Base-by-base conservation (phyloP, 768 basidiomycete genomes). In the Trametes cingulata region DNA sequence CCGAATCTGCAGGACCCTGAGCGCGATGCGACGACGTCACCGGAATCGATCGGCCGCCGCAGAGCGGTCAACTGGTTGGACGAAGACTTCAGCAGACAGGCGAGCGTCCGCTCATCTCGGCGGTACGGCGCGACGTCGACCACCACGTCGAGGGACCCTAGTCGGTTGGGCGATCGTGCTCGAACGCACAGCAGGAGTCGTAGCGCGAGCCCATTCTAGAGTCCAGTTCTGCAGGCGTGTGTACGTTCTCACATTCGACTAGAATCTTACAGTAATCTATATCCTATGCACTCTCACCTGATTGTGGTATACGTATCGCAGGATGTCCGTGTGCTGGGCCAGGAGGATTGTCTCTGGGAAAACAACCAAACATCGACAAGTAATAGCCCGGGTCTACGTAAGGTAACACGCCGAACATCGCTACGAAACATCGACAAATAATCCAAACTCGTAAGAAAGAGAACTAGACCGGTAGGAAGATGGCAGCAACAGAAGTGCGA, bases 31-130 rank as follows among this genome's bases (percentile, higher is more conserved):
- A 25, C 48, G 17, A 53, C 58, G 47, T 53, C 67, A 14, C 67
- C 61, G 2, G 65, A 68, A 27, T 58, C 61, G n/a, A 15, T 61
- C 29, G 24, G 61, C 37, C 66, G 71, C 8, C 58, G 65, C 17
- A 61, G 71, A 12, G 61, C 67, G 25, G 54, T 68, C 24, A 69
- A 62, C 45, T 69, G 66, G 66, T 54, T 67, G 13, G 67, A 61
- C 3, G 67, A 59, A 13, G 65, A 62, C n/a, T 47, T 40, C 29
- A 42, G 62, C 27, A 37, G 41, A n/a, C 46, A 43, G 13, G 40
- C 46, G 39, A 60, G 53, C 54, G 25, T 40, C 1, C 55, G 47
- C 35, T 48, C 55, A 12, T 39, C 48, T 20, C 50, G 61, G 41
- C 43, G 61, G 40, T 54, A 60, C 43, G 53, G 58, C 39, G 61